phyloP scores from a whole-genome alignment of 2,329 filamentous ascomycete species.

The Penicillium sp. region DNA sequence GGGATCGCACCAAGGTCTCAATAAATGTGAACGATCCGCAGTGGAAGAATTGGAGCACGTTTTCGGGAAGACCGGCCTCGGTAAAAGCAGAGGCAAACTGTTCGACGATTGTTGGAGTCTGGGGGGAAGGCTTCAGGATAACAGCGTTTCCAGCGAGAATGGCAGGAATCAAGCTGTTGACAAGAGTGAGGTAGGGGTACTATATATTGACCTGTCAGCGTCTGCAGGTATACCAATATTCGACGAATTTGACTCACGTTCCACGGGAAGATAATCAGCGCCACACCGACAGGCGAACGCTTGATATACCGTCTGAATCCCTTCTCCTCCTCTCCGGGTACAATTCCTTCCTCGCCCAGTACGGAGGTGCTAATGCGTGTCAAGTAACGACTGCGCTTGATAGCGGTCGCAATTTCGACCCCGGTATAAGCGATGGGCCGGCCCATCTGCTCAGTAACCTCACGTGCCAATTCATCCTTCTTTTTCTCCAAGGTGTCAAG shows the following conservation, averaged over 20 bases:
- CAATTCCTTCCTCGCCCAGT: conserved; percentile 55
- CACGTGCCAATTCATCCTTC: conserved; percentile 70
- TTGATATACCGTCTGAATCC: conserved; percentile 86
- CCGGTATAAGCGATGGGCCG: conserved; percentile 78
- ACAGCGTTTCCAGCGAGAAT: conserved; percentile 82
- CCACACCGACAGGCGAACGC: conserved; percentile 78
- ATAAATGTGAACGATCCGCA: conserved; percentile 69
- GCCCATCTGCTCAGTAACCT: conserved; percentile 91
- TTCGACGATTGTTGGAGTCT: conserved; percentile 86
- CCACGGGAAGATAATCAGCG: conserved; percentile 88
- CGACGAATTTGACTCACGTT: conserved; percentile 57
- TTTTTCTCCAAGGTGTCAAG: conserved; percentile 60
- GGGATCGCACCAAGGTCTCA: conserved; percentile 67
- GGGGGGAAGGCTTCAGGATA: conserved; percentile 87
- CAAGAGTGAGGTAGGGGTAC: conserved; percentile 89
- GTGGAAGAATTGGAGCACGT: conserved; percentile 88
- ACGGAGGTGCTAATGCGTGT: conserved; percentile 72
- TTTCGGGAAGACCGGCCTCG: conserved; percentile 69
- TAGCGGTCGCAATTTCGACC: conserved; percentile 74
- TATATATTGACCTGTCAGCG: conserved; percentile 31
- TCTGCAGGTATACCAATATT: not conserved
- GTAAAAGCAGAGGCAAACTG: conserved; percentile 67
- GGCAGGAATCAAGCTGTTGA: conserved; percentile 89
- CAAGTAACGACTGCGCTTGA: conserved; percentile 76
- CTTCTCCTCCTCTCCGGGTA: conserved; percentile 70